Conservation (phyloP, 495 filamentous ascomycete species). For the Terfezia claveryi region DNA sequence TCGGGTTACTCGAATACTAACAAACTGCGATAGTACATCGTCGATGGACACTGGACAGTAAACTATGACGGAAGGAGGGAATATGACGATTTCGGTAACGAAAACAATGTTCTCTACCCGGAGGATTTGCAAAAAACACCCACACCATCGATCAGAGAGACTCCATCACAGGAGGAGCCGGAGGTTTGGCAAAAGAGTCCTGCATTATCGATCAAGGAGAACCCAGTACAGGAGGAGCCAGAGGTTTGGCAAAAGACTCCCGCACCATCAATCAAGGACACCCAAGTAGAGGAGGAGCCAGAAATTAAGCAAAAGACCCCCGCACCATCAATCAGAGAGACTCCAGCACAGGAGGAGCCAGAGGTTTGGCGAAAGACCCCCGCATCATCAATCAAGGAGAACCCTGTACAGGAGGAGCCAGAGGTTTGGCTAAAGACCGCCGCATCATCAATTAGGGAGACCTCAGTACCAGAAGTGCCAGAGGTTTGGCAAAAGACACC, state of each 20-base stretch:
- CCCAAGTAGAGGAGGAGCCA: conserved; percentile 46
- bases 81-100: conserved; percentile 48
- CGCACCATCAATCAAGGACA: conserved; percentile 18
- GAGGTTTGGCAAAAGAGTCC: conserved; percentile 15
- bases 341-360: conserved; percentile 56
- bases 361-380: conserved; percentile 28
- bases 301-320: conserved; percentile 26
- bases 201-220: conserved; percentile 18
- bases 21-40: conserved; percentile 46
- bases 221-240: conserved; percentile 49
- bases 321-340: conserved; percentile 46
- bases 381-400: conserved; percentile 46
- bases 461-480: neutral
- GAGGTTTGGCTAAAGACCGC: neutral
- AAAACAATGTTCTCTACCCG: conserved; percentile 68
- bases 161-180: conserved; percentile 53
- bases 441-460: neutral
- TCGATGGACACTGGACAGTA: conserved; percentile 63
- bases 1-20: too few relatives aligned
- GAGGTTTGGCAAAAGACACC: neutral
- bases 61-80: conserved; percentile 54
- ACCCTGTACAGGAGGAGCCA: neutral
- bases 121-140: conserved; percentile 32
- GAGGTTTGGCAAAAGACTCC: conserved; percentile 15
- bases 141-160: conserved; percentile 19